A percentile compares a stretch with the other conserved stretches of the same genome.
phyloP scores from a whole-genome alignment of 2,329 filamentous ascomycete species.

The Pseudogymnoascus sp. region DNA sequence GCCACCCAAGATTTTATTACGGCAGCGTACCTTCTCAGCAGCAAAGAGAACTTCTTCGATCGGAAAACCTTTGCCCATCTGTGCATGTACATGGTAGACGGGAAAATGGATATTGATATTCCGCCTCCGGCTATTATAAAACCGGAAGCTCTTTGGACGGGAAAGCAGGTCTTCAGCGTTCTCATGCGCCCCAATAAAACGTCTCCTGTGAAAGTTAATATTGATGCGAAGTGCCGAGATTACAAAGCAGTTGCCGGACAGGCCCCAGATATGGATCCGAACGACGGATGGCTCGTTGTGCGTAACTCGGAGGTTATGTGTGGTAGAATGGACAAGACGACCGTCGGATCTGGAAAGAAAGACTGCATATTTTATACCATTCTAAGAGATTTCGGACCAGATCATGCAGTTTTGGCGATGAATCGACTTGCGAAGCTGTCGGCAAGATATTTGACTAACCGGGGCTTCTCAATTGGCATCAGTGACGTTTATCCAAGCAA shows the following conservation, averaged over 20 bases:
- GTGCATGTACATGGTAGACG: slow-evolving; percentile 89
- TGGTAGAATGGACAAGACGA: slow-evolving; percentile 95
- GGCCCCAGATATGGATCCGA: slow-evolving; percentile 67
- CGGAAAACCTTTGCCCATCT: slow-evolving; percentile 82
- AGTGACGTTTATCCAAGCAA: slow-evolving; percentile 84
- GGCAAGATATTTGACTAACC: slow-evolving; percentile 78
- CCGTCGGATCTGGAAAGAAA: slow-evolving; percentile 95
- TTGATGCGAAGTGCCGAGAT: slow-evolving; percentile 86
- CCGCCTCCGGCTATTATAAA: slow-evolving; percentile 83
- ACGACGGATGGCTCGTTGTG: slow-evolving; percentile 86
- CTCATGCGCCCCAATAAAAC: slow-evolving; percentile 81
- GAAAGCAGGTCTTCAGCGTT: slow-evolving; percentile 92
- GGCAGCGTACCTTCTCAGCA: slow-evolving; percentile 81
- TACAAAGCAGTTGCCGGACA: slow-evolving; percentile 57
- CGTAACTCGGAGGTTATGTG: slow-evolving; percentile 98
- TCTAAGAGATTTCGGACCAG: slow-evolving; percentile 86
- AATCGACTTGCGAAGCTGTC: slow-evolving; percentile 87
- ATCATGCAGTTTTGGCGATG: slow-evolving; percentile 85
- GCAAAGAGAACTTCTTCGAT: slow-evolving; percentile 89
- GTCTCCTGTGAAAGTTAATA: slow-evolving; percentile 78
- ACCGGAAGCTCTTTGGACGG: slow-evolving; percentile 85
- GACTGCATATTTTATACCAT: slow-evolving; percentile 97
- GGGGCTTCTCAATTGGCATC: slow-evolving; percentile 93
- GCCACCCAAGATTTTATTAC: slow-evolving; percentile 99
- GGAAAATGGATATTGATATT: slow-evolving; percentile 68